phyloP scores from a whole-genome alignment of 1,284 basidiomycete genomes.

The Apiotrichum siamense region DNA sequence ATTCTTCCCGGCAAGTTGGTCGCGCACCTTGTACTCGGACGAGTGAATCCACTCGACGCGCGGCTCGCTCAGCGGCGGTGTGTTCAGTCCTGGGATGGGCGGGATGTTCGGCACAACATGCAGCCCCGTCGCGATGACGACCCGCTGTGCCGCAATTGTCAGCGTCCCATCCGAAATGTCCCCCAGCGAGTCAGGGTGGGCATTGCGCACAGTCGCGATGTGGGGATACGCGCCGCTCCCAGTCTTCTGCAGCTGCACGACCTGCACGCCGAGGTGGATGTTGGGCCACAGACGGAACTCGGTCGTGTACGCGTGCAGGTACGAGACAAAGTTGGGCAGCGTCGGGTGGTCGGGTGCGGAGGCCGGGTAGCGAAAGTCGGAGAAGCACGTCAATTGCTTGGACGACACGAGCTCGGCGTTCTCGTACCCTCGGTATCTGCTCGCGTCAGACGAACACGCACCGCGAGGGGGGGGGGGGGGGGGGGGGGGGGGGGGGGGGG shows the following conservation, averaged over 20 bases:
- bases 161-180: not conserved
- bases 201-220: not conserved
- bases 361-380: constrained; percentile 55
- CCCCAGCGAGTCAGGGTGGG: not conserved
- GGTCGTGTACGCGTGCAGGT: constrained; percentile 54
- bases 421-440: constrained; percentile 45
- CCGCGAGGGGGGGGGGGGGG: no score
- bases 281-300: constrained; percentile 51
- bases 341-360: constrained; percentile 57
- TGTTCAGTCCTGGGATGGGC: constrained; percentile 51
- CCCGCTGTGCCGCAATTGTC: constrained; percentile 21
- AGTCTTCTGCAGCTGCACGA: constrained; percentile 31
- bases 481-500: not conserved
- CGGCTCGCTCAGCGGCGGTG: constrained; percentile 21
- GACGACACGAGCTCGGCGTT: constrained; percentile 50
- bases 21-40: constrained; percentile 52
- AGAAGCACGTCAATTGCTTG: constrained; percentile 59
- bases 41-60: constrained; percentile 52
- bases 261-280: constrained; percentile 52
- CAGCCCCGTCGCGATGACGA: constrained; percentile 36
- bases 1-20: constrained; percentile 51
- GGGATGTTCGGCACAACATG: constrained; percentile 55
- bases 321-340: constrained; percentile 56
- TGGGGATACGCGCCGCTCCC: constrained; percentile 15
- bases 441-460: no score